Base-by-base conservation (phyloP, 2,329 filamentous ascomycete genomes). In the Diaporthe sp. region DNA sequence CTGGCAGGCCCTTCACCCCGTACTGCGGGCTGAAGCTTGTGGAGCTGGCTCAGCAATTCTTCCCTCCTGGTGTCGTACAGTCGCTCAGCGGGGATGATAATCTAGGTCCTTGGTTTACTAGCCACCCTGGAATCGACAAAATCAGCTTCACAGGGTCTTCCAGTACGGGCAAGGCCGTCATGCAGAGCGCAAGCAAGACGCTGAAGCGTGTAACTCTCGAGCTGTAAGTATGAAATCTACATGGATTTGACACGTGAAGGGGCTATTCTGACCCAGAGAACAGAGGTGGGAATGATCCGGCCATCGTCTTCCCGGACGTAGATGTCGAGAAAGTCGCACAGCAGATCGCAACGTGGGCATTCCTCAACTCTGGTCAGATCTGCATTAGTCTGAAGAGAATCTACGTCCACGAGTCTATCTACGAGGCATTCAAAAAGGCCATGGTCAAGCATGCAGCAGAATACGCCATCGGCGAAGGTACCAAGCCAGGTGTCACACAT, bases 101-200 rank as follows among this genome's bases (percentile, higher is more conserved):
- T 51, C 86, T 93, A 8, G 91, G 91, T 4, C 89, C 88, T 0
- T 86, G 85, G 86, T 80, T 93, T 66, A 91, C 89, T 0, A 81
- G 79, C n/a, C 91, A 93, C 77, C 88, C 89, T 0, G 88, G 85
- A 32, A 86, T 92, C 73, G 85, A 87, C 71, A 92, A 92, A 84
- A 88, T 93, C 79, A 86, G 85, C 76, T 93, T 93, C 82, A 92
- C 91, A 0, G 91, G 91, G 4, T 91, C 89, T 12, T 88, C 27
- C 44, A 8, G 5, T 13, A 53, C 47, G 13, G 68, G 68, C 3
- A 85, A 85, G 71, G 81, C 79, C 44, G 82, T 87, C 12, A 84
- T 85, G 82, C 83, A 80, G 27, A 82, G 80, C 55, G 83, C 82
- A 30, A 83, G 83, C 6, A 82, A 81, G 75, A 86, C 86, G 0